phyloP scores from a whole-genome alignment of 768 basidiomycete species.

The Rhizopogon roseolus region DNA sequence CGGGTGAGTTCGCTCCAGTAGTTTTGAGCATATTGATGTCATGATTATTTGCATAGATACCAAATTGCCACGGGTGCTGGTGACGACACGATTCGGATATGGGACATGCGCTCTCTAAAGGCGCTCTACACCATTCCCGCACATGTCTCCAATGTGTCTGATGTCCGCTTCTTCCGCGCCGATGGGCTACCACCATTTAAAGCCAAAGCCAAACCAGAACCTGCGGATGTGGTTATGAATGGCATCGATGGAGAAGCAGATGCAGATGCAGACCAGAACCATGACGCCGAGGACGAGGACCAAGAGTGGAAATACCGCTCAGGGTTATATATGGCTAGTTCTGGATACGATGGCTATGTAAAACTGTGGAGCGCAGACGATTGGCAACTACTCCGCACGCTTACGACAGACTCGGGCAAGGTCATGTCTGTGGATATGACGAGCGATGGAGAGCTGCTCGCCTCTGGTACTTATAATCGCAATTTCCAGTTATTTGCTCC shows the following conservation, averaged over 20 bases:
- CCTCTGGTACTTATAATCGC: slow-evolving; percentile 88
- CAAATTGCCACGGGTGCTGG: slow-evolving; percentile 97
- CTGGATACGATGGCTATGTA: slow-evolving; percentile 93
- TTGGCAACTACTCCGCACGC: slow-evolving; percentile 86
- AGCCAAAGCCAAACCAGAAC: slow-evolving; percentile 13
- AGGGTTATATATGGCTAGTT: slow-evolving; percentile 88
- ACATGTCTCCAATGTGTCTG: slow-evolving; percentile 91
- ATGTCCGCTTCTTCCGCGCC: slow-evolving; percentile 88
- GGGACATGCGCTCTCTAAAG: slow-evolving; percentile 93
- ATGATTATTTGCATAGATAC: slow-evolving; percentile 50
- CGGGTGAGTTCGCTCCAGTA: slow-evolving; percentile 52
- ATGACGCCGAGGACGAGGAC: slow-evolving; percentile 19
- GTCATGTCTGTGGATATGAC: slow-evolving; percentile 97
- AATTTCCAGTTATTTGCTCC: slow-evolving; percentile 92
- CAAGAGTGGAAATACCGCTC: slow-evolving; percentile 81
- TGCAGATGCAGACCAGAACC: slow-evolving; percentile 20
- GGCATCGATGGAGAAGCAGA: slow-evolving; percentile 32
- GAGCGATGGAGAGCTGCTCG: slow-evolving; percentile 77
- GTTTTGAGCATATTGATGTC: not conserved
- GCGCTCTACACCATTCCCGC: slow-evolving; percentile 96
- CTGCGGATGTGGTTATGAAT: slow-evolving; percentile 49
- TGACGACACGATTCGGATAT: slow-evolving; percentile 97
- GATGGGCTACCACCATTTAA: slow-evolving; percentile 46
- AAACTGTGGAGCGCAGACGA: slow-evolving; percentile 98
- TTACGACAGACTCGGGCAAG: slow-evolving; percentile 95